Evolutionary conservation across 352 stramenopile species (phyloP).

Genomic region (Aphanomyces astaci): DNA sequence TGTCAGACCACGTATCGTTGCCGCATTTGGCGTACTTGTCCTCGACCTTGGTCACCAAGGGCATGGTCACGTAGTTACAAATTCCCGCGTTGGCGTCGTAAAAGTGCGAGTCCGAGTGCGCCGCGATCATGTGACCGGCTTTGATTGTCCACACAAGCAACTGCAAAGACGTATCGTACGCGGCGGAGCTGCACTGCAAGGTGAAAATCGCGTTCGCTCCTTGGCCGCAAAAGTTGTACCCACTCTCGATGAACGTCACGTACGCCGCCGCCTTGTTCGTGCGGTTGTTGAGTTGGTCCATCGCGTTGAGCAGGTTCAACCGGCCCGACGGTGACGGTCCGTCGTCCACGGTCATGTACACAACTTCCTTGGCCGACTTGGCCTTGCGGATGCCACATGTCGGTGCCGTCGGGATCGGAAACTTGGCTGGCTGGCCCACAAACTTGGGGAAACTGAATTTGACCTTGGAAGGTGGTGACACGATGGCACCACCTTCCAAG

Average conservation of each 20-base stretch:
- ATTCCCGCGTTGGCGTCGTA: neutral
- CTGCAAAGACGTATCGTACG: neutral
- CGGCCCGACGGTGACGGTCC: neutral
- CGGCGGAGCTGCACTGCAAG: neutral
- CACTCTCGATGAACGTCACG: conserved; percentile 6
- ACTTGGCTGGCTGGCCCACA: neutral
- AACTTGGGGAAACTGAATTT: neutral
- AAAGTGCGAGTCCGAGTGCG: conserved; percentile 15
- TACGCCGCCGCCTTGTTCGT: neutral
- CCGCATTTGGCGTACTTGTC: conserved; percentile 5
- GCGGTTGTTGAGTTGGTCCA: conserved; percentile 9
- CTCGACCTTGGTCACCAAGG: neutral
- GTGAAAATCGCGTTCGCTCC: too few relatives aligned
- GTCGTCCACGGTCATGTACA: conserved; percentile 20
- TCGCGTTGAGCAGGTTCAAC: neutral
- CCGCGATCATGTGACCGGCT: conserved; percentile 4
- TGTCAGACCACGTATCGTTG: neutral
- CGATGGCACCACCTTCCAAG: too few relatives aligned
- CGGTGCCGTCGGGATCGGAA: neutral
- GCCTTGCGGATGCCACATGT: conserved; percentile 1
- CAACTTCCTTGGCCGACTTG: neutral
- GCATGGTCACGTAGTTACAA: conserved; percentile 14
- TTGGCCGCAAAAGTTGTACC: conserved; percentile 21
- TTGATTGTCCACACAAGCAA: conserved; percentile 16
- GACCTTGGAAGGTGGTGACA: too few relatives aligned